Percentiles rank a stretch among this genome's conserved stretches.
These are phyloP conservation scores for Platismatia glauca DNA, from an alignment of 495 filamentous ascomycete genomes.

Conservation along the genomic window DNA sequence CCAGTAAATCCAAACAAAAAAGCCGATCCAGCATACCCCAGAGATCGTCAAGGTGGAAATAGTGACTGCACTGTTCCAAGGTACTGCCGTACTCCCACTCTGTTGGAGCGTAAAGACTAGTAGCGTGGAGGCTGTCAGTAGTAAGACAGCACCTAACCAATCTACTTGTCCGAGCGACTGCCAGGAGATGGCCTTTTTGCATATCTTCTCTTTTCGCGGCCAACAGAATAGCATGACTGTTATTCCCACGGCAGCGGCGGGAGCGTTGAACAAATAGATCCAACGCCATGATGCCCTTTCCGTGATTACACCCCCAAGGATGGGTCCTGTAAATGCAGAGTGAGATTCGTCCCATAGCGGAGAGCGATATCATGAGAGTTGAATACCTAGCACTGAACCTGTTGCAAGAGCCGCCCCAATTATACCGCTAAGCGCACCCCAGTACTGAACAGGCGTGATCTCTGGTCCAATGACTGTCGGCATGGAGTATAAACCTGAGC, in stretches of 20 bases:
- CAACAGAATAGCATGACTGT: conserved; percentile 36
- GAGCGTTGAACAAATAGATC: conserved; percentile 57
- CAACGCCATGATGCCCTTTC: conserved; percentile 48
- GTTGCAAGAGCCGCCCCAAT: conserved; percentile 8
- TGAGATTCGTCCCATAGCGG: background rate
- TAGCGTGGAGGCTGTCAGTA: conserved; percentile 46
- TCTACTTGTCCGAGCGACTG: conserved; percentile 36
- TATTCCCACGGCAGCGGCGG: conserved; percentile 35
- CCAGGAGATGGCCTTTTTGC: background rate
- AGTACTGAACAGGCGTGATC: conserved; percentile 14
- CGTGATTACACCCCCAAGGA: conserved; percentile 55
- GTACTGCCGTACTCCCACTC: conserved; percentile 36
- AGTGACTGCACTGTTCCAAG: conserved; percentile 34
- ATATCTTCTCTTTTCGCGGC: conserved; percentile 3
- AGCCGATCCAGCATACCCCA: conserved; percentile 29
- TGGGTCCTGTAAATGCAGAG: conserved; percentile 28
- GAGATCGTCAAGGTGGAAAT: conserved; percentile 38
- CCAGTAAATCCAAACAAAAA: conserved; percentile 34
- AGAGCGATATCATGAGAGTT: background rate
- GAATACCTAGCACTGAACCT: conserved; percentile 12
- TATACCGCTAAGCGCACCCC: conserved; percentile 8
- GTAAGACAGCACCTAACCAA: conserved; percentile 46
- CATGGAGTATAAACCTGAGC: conserved; percentile 42
- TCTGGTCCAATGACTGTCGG: conserved; percentile 46
- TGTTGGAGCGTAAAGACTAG: conserved; percentile 52